Base-by-base conservation (phyloP, 1,284 basidiomycete genomes). In the Tylopilus sp. region DNA sequence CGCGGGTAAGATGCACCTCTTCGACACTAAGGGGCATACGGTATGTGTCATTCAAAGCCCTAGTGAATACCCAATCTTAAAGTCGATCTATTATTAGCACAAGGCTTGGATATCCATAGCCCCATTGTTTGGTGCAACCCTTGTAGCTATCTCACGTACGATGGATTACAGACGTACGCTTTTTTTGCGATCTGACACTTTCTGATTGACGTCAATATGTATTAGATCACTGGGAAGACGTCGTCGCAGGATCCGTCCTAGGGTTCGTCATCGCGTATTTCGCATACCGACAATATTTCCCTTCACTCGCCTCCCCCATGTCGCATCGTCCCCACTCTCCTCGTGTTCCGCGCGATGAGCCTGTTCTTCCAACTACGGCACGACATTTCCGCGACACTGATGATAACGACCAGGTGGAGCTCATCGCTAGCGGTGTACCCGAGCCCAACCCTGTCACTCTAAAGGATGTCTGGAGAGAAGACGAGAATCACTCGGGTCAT, bases 1-100 rank as follows among this genome's bases (percentile, higher is more conserved):
- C 4, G 87, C 90, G 7, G 94, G 93, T 4, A 98, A 98, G 70
- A 72, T 96, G 60, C 94, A 95, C 64, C 72, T 97, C 10, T 96
- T 93, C 59, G 92, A 96, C 65, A 73, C 74, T 39, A 77, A 83
- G 37, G 92, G 92, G 4, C 82, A 92, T 67, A 76, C 88, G 28
- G 85, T 90, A 62, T 54, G 81, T 72, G 21, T 21, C 4, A 43
- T 17, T 10, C 21, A 14, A 24, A 46, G 7, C 6, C 30, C 18
- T 17, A 38, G 45, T 28, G 42, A 46, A 46, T 12, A 34, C 6
- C 8, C 9, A 33, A 4, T 26, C 40, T 46, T 48, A 39, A 50
- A 50, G 44, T 35, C 9, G 29, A 52, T 46, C 42, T 24, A 20
- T 28, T 31, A 24, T 6, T 35, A 48, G 85, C 77, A 81, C 33